Percentiles rank a stretch among this genome's conserved stretches.
These are phyloP conservation scores for Marasmius tenuissimus DNA, from an alignment of 1,284 basidiomycete species.

Conservation along the genomic window DNA sequence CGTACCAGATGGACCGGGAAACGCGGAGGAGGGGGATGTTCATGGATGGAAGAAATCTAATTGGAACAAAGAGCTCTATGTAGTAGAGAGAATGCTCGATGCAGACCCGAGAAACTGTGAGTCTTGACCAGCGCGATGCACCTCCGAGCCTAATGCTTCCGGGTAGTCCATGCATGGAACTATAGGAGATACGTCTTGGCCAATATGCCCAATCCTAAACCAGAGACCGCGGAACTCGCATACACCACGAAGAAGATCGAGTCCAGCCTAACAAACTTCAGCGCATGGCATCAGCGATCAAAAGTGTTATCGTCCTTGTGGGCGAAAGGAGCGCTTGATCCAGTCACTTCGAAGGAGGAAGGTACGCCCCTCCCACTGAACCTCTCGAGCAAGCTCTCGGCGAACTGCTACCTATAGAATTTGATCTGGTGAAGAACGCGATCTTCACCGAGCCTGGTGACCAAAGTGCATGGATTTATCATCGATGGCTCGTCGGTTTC, in stretches of 20 bases:
- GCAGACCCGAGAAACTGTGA: constrained; percentile 88
- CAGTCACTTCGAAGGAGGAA: constrained; percentile 56
- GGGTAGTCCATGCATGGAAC: constrained; percentile 86
- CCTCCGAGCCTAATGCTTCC: background rate
- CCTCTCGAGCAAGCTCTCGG: constrained; percentile 3
- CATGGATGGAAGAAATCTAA: constrained; percentile 70
- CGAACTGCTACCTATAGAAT: constrained; percentile 55
- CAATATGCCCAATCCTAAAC: constrained; percentile 59
- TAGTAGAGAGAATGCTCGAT: constrained; percentile 89
- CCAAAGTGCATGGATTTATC: constrained; percentile 98
- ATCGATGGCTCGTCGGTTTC: constrained; percentile 89
- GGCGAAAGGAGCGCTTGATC: constrained; percentile 54
- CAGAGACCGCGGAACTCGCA: constrained; percentile 62
- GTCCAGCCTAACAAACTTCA: constrained; percentile 95
- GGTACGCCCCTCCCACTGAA: constrained; percentile 43
- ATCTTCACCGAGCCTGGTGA: constrained; percentile 97
- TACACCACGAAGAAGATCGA: constrained; percentile 93
- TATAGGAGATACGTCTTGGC: constrained; percentile 85
- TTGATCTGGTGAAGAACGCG: constrained; percentile 90
- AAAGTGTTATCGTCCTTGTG: constrained; percentile 78
- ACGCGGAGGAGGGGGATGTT: constrained; percentile 40
- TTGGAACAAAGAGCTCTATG: constrained; percentile 83
- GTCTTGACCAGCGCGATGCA: constrained; percentile 23
- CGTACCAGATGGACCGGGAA: constrained; percentile 68
- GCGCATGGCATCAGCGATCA: constrained; percentile 97